Conservation (phyloP, 2,329 filamentous ascomycete species). For the Colletotrichum endophyticum region DNA sequence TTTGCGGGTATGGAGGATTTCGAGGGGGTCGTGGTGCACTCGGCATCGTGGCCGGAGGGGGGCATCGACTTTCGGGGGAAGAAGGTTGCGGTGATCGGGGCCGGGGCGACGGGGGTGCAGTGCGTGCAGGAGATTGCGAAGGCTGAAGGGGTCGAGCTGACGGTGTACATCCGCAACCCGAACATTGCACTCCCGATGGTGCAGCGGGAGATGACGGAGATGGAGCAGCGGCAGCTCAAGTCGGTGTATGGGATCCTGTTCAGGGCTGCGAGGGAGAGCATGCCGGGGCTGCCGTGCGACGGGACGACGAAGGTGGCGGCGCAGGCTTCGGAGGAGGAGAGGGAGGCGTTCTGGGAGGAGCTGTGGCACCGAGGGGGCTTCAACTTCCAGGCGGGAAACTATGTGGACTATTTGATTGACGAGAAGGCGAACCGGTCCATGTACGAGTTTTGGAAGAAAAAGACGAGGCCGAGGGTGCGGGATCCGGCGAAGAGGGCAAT, state of each 20-base stretch:
- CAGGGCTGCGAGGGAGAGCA: slow-evolving; percentile 45
- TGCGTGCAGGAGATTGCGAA: slow-evolving; percentile 37
- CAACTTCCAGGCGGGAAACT: slow-evolving; percentile 47
- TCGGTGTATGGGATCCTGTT: slow-evolving; percentile 44
- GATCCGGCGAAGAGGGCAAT: slow-evolving; percentile 48
- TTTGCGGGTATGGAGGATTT: slow-evolving; percentile 37
- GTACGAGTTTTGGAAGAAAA: slow-evolving; percentile 55
- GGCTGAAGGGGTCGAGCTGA: slow-evolving; percentile 31
- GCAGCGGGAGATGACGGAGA: slow-evolving; percentile 46
- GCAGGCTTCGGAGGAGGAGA: slow-evolving; percentile 43
- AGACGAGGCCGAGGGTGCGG: slow-evolving; percentile 45
- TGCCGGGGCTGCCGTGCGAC: slow-evolving; percentile 57
- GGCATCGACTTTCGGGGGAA: slow-evolving; percentile 25
- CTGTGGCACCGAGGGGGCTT: slow-evolving; percentile 53
- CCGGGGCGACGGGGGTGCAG: slow-evolving; percentile 34
- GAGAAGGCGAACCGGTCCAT: slow-evolving; percentile 45
- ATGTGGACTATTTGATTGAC: slow-evolving; percentile 48
- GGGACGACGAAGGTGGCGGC: slow-evolving; percentile 47
- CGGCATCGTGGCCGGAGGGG: slow-evolving; percentile 29
- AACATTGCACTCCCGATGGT: slow-evolving; percentile 65
- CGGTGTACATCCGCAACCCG: slow-evolving; percentile 62
- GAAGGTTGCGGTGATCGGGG: slow-evolving; percentile 33
- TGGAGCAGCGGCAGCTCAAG: slow-evolving; percentile 48
- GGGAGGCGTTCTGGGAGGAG: slow-evolving; percentile 46
- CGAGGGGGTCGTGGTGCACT: slow-evolving; percentile 30